Evolutionary conservation across 805 yeast species (phyloP).

Genomic region (Ogataea paraovalis): DNA sequence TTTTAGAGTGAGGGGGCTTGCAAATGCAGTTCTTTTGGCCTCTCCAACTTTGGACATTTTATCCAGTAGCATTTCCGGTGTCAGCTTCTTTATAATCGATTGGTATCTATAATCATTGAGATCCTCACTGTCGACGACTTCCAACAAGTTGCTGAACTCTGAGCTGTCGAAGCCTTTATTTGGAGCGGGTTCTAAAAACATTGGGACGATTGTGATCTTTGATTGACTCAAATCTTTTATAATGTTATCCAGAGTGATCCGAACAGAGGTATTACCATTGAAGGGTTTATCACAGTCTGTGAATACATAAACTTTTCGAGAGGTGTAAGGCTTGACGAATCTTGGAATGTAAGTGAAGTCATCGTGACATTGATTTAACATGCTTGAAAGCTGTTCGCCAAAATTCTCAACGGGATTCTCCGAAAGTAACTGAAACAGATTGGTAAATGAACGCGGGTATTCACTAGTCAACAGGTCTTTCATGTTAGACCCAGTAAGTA

Average conservation of each 20-base stretch:
- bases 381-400: slow-evolving; percentile 35
- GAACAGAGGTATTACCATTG: slow-evolving; percentile 36
- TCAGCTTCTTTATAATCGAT: slow-evolving; percentile 40
- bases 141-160: slow-evolving; percentile 35
- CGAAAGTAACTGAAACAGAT: slow-evolving; percentile 28
- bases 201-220: slow-evolving; percentile 55
- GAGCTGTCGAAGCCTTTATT: slow-evolving; percentile 38
- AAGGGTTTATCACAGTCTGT: slow-evolving; percentile 74
- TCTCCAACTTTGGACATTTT: slow-evolving; percentile 55
- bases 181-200: slow-evolving; percentile 43
- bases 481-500: slow-evolving; percentile 39
- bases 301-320: slow-evolving; percentile 61
- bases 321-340: slow-evolving; percentile 43
- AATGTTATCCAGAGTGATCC: slow-evolving; percentile 49
- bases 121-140: slow-evolving; percentile 10
- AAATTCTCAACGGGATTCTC: slow-evolving; percentile 19
- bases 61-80: slow-evolving; percentile 40
- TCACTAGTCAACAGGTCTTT: slow-evolving; percentile 11
- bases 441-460: slow-evolving; percentile 8
- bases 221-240: slow-evolving; percentile 57
- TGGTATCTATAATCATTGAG: slow-evolving; percentile 10
- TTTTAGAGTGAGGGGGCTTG: slow-evolving; percentile 55
- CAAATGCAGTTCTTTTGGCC: slow-evolving; percentile 58
- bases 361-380: slow-evolving; percentile 51
- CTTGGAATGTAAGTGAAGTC: slow-evolving; percentile 44